phyloP scores from a whole-genome alignment of 352 stramenopile genomes.

The Globisporangium recalcitrans region DNA sequence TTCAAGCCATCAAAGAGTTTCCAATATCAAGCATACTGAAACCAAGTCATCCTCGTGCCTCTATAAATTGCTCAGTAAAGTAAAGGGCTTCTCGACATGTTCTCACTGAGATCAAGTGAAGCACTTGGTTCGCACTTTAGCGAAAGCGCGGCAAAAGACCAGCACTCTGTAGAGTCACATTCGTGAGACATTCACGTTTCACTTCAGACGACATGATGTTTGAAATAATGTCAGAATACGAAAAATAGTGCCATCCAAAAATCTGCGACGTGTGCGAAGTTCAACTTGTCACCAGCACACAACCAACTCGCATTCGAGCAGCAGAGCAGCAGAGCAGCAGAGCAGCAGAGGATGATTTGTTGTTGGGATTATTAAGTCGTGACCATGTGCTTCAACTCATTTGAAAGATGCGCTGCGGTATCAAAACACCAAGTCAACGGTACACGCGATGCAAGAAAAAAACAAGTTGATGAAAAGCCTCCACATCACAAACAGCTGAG shows the following conservation, averaged over 20 bases:
- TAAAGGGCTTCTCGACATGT: background rate
- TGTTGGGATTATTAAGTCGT: background rate
- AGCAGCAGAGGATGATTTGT: background rate
- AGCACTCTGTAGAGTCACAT: background rate
- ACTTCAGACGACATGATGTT: background rate
- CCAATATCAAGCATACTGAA: too few species aligned
- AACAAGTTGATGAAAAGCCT: background rate
- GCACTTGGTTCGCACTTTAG: background rate
- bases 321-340: background rate
- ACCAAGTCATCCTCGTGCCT: too few species aligned
- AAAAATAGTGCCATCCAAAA: background rate
- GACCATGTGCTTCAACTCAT: background rate
- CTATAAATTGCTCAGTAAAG: background rate
- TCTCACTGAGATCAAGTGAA: background rate
- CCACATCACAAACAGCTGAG: background rate
- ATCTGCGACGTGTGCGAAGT: slow-evolving; percentile 9
- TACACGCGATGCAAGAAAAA: background rate
- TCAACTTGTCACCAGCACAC: slow-evolving; percentile 1
- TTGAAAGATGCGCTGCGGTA: background rate
- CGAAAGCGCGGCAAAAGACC: background rate
- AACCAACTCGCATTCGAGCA: too few species aligned
- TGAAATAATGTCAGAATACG: background rate
- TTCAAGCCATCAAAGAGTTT: background rate
- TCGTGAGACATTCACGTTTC: too few species aligned
- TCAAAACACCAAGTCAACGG: background rate